Evolutionary conservation across 2,329 filamentous ascomycete species (phyloP).

Genomic region (Fusarium chaquense): DNA sequence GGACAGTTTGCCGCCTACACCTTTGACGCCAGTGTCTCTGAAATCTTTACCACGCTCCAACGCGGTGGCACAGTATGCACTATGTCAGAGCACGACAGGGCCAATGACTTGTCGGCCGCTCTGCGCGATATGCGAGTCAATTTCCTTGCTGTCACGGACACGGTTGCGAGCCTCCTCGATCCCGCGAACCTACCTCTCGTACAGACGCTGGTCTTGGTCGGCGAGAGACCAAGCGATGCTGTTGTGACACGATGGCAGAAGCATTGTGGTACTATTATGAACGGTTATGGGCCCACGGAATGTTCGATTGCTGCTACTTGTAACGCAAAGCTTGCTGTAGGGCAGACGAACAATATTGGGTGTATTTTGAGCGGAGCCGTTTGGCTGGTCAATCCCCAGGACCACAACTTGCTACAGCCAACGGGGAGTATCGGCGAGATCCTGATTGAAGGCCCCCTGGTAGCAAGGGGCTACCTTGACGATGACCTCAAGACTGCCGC

Average conservation of each 20-base stretch:
- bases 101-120: not conserved
- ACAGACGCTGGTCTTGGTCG: slow-evolving; percentile 11
- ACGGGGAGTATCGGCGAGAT: slow-evolving; percentile 8
- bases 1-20: slow-evolving; percentile 8
- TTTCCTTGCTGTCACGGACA: slow-evolving; percentile 11
- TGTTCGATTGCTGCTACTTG: slow-evolving; percentile 11
- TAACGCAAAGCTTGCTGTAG: slow-evolving; percentile 8
- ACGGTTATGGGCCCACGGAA: slow-evolving; percentile 12
- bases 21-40: slow-evolving; percentile 3
- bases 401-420: slow-evolving; percentile 7
- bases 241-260: slow-evolving; percentile 7
- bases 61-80: slow-evolving; percentile 7
- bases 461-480: slow-evolving; percentile 2
- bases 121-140: slow-evolving; percentile 14
- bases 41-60: slow-evolving; percentile 10
- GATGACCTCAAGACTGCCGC: slow-evolving; percentile 6
- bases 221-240: slow-evolving; percentile 12
- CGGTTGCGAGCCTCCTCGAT: slow-evolving; percentile 7
- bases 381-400: slow-evolving; percentile 8
- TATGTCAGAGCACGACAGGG: slow-evolving; percentile 4
- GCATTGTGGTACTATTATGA: slow-evolving; percentile 6
- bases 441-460: slow-evolving; percentile 7
- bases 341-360: slow-evolving; percentile 12
- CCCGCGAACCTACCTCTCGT: slow-evolving; percentile 7
- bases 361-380: slow-evolving; percentile 7